Percentiles rank a stretch among this genome's conserved stretches.
These are phyloP conservation scores for Dactylellina sp. DNA, from an alignment of 2,329 filamentous ascomycete genomes.

Conservation along the genomic window DNA sequence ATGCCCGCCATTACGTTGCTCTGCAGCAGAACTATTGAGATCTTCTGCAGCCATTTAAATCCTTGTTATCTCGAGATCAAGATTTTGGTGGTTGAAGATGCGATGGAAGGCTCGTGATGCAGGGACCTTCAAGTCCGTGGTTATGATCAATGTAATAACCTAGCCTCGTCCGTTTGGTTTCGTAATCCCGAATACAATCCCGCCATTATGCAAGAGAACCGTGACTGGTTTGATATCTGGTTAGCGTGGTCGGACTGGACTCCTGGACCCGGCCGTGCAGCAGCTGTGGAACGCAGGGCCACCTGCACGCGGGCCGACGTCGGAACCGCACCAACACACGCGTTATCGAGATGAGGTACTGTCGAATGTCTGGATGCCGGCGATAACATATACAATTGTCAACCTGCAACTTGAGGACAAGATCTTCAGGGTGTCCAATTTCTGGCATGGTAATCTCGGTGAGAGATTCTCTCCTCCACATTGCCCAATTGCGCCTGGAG, in stretches of 20 bases:
- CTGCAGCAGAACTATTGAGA: not conserved
- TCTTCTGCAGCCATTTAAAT: not conserved
- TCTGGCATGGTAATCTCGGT: not conserved
- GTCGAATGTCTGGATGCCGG: not conserved
- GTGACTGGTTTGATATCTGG: too few species aligned
- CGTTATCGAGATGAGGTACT: too few species aligned
- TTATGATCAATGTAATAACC: too few species aligned
- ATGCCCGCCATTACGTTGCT: slow-evolving; percentile 2
- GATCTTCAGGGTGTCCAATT: slow-evolving; percentile 6
- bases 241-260: too few species aligned
- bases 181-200: too few species aligned
- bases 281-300: too few species aligned
- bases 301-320: slow-evolving; percentile 1
- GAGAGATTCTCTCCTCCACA: not conserved
- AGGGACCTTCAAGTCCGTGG: too few species aligned
- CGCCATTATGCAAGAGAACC: too few species aligned
- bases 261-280: too few species aligned
- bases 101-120: too few species aligned
- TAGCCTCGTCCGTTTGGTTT: too few species aligned
- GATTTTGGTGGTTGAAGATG: too few species aligned
- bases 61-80: not conserved
- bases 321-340: not conserved
- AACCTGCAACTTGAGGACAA: not conserved
- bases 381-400: not conserved
- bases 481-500: slow-evolving; percentile 51